Evolutionary conservation across 1,139 yeast species (phyloP), one percentile per base, ranked within the genome.

Genomic region (Candida smagusa): DNA sequence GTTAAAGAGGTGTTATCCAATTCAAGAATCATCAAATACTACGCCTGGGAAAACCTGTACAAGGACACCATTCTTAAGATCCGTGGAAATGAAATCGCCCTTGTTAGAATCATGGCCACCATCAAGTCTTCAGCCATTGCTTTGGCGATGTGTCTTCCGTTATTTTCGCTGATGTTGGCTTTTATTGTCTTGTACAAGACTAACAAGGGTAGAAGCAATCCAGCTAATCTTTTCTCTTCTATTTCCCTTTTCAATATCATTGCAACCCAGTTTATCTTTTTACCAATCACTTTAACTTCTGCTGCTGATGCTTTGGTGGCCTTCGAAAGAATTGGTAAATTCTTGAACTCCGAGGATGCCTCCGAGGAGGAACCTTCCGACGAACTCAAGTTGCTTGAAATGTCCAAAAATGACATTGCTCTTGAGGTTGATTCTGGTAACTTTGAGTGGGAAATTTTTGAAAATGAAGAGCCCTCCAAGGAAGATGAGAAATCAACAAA

Each of bases 201-300:
- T 3, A 49, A 45, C 6, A 36, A 45, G 46, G 60, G 67, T 22
- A 53, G 53, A 9, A 72, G 78, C 45, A 68, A 70, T 42, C 81
- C 94, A 1, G 88, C 87, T 2, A 64, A 72, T 24, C 78, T 87
- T 9, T 88, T 88, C 53, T 75, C 95, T 0, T 81, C 95, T 8
- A 65, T 88, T 36, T 73, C 90, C 0, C 68, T 85, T 37, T 88
- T 86, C 65, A 81, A 81, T 47, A 71, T 79, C 27, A 63, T 74
- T 40, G 54, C 77, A 1, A 61, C 59, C 36, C 70, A 65, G 41
- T 65, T 73, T 22, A 66, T 85, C 52, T 65, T 85, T 46, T 63
- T 85, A 34, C 96, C 95, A 22, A 64, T 85, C 59, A 79, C 84
- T 45, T 61, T 81, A 36, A 79, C 86, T 9, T 22, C 39, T 3